Percentiles rank a stretch among this genome's conserved stretches.
Evolutionary conservation across 768 basidiomycete species (phyloP).

Genomic region (Atractiella rhizophila): DNA sequence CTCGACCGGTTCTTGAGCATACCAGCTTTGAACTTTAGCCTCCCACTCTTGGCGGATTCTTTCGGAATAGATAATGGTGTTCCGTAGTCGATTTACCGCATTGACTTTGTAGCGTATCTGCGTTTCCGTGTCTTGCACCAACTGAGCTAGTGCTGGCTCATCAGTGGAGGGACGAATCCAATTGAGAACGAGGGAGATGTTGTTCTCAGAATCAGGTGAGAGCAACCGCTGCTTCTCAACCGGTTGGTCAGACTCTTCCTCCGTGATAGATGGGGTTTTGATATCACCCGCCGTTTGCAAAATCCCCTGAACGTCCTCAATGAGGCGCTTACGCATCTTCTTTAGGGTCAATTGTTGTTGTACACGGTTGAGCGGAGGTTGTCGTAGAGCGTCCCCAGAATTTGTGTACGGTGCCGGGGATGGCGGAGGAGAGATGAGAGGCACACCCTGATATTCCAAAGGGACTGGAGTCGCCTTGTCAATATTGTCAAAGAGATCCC

Average conservation of each 20-base stretch:
- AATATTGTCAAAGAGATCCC: constrained; percentile 34
- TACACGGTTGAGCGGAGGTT: not conserved
- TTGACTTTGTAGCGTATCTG: constrained; percentile 82
- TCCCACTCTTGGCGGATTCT: constrained; percentile 96
- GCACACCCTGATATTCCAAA: constrained; percentile 59
- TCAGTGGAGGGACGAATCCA: constrained; percentile 71
- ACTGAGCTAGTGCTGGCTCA: constrained; percentile 54
- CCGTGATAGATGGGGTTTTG: constrained; percentile 63
- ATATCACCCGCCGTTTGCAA: constrained; percentile 54
- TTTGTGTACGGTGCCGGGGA: constrained; percentile 24
- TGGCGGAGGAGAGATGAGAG: constrained; percentile 40
- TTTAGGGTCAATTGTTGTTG: constrained; percentile 31
- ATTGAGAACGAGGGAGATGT: constrained; percentile 51
- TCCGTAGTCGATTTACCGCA: constrained; percentile 83
- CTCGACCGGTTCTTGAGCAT: constrained; percentile 24
- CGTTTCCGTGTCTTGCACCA: constrained; percentile 66
- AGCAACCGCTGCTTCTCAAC: constrained; percentile 77
- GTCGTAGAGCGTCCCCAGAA: not conserved
- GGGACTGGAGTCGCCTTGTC: constrained; percentile 21
- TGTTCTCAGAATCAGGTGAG: constrained; percentile 67
- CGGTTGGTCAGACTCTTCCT: constrained; percentile 71
- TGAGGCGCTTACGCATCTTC: constrained; percentile 41
- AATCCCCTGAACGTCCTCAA: constrained; percentile 71
- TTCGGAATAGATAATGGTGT: constrained; percentile 87
- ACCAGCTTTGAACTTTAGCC: constrained; percentile 41